Percentiles rank a stretch among this genome's conserved stretches.
Evolutionary conservation across 345 rosid species (phyloP).

Genomic region (Sisymbrium irio): DNA sequence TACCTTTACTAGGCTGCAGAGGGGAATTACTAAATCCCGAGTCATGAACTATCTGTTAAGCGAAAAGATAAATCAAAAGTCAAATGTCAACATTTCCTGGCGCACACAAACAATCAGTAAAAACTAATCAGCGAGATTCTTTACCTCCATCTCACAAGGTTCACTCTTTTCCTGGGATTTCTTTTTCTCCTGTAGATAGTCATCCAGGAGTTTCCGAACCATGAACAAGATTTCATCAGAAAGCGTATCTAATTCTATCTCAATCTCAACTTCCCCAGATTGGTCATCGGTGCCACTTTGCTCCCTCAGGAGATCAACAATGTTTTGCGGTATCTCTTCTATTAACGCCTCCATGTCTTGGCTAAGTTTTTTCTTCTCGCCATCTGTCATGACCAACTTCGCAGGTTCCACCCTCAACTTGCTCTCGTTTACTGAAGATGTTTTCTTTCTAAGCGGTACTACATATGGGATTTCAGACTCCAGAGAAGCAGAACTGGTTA

Average conservation of each 20-base stretch:
- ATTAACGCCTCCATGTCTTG: constrained; percentile 52
- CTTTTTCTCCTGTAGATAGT: constrained; percentile 53
- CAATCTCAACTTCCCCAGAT: constrained; percentile 72
- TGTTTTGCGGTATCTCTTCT: constrained; percentile 72
- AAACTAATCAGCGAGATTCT: neutral
- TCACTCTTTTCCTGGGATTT: constrained; percentile 50
- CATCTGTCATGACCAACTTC: constrained; percentile 48
- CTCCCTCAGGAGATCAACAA: constrained; percentile 67
- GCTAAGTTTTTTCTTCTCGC: constrained; percentile 56
- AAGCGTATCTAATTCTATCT: constrained; percentile 77
- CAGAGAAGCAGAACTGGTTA: constrained; percentile 31
- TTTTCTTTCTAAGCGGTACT: constrained; percentile 46
- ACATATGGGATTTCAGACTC: constrained; percentile 35
- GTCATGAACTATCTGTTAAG: constrained; percentile 55
- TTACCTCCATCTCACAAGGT: constrained; percentile 82
- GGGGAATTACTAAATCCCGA: constrained; percentile 70
- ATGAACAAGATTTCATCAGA: constrained; percentile 62
- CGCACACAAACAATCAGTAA: constrained; percentile 18
- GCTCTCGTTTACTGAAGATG: constrained; percentile 36
- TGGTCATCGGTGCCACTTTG: constrained; percentile 53
- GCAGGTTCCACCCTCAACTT: constrained; percentile 41
- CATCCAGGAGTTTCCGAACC: constrained; percentile 71
- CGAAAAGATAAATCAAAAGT: constrained; percentile 24
- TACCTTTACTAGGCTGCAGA: constrained; percentile 65
- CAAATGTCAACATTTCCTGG: constrained; percentile 9